phyloP scores from a whole-genome alignment of 2,329 filamentous ascomycete species.

The Venturia nashicola region DNA sequence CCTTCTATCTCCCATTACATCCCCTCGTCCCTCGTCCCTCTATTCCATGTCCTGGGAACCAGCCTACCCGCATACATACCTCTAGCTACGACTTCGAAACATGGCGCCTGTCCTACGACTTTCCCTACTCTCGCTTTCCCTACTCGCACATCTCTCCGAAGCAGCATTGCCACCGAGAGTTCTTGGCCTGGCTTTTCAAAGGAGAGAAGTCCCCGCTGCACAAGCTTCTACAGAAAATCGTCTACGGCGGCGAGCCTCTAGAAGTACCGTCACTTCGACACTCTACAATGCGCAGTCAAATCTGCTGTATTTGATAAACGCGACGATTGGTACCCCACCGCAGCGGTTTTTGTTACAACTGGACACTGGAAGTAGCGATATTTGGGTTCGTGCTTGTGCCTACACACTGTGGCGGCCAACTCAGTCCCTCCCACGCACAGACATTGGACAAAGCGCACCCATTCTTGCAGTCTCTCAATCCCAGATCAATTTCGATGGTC shows the following conservation, averaged over 20 bases:
- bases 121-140: not conserved
- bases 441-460: too few relatives aligned
- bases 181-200: slow-evolving; percentile 1
- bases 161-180: not conserved
- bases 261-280: not conserved
- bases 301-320: slow-evolving; percentile 43
- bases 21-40: too few relatives aligned
- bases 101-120: not conserved
- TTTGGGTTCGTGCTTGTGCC: slow-evolving; percentile 30
- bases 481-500: too few relatives aligned
- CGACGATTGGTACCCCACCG: slow-evolving; percentile 43
- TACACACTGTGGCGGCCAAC: not conserved
- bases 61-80: not conserved
- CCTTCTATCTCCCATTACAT: too few relatives aligned
- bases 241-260: not conserved
- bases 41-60: too few relatives aligned
- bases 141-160: not conserved
- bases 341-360: slow-evolving; percentile 45
- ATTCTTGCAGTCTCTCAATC: too few relatives aligned
- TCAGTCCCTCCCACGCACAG: too few relatives aligned
- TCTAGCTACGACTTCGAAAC: not conserved
- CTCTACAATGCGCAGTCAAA: slow-evolving; percentile 8
- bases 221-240: not conserved
- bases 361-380: slow-evolving; percentile 51
- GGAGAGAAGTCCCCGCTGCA: not conserved